These are phyloP conservation scores for Phascolomyces articulosus DNA, from an alignment of 371 early-diverging fungal species.

Conservation along the genomic window DNA sequence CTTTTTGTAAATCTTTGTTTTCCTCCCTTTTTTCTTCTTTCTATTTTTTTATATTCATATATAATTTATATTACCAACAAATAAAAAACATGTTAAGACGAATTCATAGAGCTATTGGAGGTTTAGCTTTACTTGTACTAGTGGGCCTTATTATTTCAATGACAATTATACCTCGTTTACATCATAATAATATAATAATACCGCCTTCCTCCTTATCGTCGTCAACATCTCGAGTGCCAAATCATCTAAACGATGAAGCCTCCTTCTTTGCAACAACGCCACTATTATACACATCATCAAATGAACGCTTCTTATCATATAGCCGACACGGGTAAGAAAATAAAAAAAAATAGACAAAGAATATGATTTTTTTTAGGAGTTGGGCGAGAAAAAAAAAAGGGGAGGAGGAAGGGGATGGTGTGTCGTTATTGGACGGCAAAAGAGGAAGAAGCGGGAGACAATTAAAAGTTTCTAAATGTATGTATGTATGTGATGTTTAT, in stretches of 20 bases:
- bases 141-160: neutral
- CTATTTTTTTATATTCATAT: neutral
- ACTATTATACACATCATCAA: neutral
- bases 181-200: neutral
- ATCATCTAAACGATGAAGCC: neutral
- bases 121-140: neutral
- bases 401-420: neutral
- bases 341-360: neutral
- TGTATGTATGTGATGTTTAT: neutral
- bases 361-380: neutral
- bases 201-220: too few relatives aligned
- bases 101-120: neutral
- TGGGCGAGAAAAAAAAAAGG: neutral
- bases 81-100: neutral
- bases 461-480: neutral
- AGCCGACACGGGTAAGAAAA: slow-evolving; percentile 20
- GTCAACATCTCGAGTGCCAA: neutral
- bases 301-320: slow-evolving; percentile 22
- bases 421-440: too few relatives aligned
- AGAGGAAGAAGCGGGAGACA: neutral
- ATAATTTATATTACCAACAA: neutral
- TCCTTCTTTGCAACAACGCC: neutral
- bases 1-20: too few relatives aligned
- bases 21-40: neutral
- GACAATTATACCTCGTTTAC: neutral